Conservation (phyloP, 2,329 filamentous ascomycete species). For the Aspergillus sp. region DNA sequence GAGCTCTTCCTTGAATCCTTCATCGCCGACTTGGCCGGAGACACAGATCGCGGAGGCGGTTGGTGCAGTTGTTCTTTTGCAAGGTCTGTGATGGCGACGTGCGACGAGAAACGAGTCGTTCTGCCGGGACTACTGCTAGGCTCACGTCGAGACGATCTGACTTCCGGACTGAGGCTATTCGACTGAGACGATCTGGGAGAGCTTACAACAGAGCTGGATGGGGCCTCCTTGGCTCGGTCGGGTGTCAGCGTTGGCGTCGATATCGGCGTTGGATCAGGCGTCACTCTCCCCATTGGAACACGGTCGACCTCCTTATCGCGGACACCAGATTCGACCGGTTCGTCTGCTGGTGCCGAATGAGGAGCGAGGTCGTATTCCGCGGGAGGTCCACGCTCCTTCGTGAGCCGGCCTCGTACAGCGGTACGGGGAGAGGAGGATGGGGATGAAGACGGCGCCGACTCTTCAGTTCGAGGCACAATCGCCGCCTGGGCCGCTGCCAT, state of each 20-base stretch:
- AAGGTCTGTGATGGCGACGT: constrained; percentile 47
- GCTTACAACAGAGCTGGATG: constrained; percentile 16
- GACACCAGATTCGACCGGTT: constrained; percentile 25
- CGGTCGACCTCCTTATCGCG: constrained; percentile 1
- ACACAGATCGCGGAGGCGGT: constrained; percentile 59
- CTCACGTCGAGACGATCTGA: constrained; percentile 27
- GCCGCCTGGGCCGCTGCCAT: constrained; percentile 31
- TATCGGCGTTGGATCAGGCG: constrained; percentile 6
- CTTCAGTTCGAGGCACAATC: constrained; percentile 15
- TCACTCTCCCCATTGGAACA: constrained; percentile 1
- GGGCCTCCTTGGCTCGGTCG: constrained; percentile 9
- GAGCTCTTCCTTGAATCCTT: constrained; percentile 54
- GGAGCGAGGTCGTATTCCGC: not conserved
- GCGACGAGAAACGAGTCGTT: constrained; percentile 57
- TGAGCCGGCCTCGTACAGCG: not conserved
- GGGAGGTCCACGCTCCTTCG: not conserved
- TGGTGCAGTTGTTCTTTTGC: constrained; percentile 52
- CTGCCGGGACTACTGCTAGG: constrained; percentile 53
- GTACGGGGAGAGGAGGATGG: not conserved
- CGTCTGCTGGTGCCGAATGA: constrained; percentile 18
- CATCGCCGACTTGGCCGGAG: constrained; percentile 62
- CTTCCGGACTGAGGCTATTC: constrained; percentile 12
- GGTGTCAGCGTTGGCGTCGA: constrained; percentile 12
- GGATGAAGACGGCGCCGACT: not conserved
- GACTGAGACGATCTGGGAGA: constrained; percentile 21